Conservation (phyloP, 495 filamentous ascomycete genomes). For the Pseudotulostoma volvatum region DNA sequence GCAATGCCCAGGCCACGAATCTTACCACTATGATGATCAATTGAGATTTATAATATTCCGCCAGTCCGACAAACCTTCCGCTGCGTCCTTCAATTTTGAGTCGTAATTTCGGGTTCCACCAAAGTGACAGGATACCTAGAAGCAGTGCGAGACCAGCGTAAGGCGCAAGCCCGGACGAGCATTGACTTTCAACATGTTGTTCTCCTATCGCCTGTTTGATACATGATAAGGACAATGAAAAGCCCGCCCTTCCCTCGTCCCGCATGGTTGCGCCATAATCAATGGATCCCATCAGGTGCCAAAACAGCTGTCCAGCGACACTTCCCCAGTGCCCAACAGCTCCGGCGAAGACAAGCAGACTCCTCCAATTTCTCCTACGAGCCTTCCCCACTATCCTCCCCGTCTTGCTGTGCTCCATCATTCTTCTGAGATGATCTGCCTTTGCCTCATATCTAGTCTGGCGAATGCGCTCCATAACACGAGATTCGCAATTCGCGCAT, state of each 20-base stretch:
- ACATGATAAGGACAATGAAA: conserved; percentile 15
- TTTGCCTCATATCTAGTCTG: conserved; percentile 61
- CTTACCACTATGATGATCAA: conserved; percentile 42
- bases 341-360: conserved; percentile 27
- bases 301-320: conserved; percentile 26
- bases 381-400: conserved; percentile 23
- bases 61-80: conserved; percentile 46
- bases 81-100: conserved; percentile 45
- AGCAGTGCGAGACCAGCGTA: conserved; percentile 31
- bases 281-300: conserved; percentile 22
- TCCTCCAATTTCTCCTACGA: conserved; percentile 34
- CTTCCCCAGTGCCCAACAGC: conserved; percentile 38
- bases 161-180: conserved; percentile 18
- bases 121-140: conserved; percentile 40
- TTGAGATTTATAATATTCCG: conserved; percentile 55
- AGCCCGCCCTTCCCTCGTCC: conserved; percentile 4
- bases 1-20: conserved; percentile 33
- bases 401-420: conserved; percentile 48
- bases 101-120: conserved; percentile 64
- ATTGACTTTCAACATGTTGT: conserved; percentile 12
- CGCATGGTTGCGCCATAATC: conserved; percentile 5
- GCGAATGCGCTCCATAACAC: conserved; percentile 45
- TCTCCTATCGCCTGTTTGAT: conserved; percentile 11
- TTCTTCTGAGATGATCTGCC: conserved; percentile 54
- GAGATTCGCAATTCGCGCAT: conserved; percentile 57